Evolutionary conservation across 495 filamentous ascomycete species (phyloP).

Genomic region (Saxophila tyrrhenica): DNA sequence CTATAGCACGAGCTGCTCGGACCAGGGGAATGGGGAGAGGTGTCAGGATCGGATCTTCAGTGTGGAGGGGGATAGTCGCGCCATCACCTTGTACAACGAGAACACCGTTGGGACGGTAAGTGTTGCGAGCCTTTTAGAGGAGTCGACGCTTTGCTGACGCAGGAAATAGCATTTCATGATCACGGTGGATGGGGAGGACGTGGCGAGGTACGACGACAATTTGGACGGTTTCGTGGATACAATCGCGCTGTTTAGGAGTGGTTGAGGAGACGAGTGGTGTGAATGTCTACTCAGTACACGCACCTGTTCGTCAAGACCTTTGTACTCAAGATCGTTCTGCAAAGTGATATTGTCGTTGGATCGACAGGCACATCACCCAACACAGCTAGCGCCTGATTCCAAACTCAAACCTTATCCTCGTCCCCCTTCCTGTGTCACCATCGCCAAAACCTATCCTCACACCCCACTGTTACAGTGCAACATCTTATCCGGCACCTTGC

Average conservation of each 20-base stretch:
- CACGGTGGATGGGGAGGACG: slow-evolving; percentile 36
- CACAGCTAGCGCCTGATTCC: too few relatives aligned
- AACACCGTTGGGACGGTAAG: slow-evolving; percentile 44
- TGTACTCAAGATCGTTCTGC: too few relatives aligned
- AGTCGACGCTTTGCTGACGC: slow-evolving; percentile 14
- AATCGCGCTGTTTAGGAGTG: slow-evolving; percentile 34
- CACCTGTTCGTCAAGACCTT: too few relatives aligned
- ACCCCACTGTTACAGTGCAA: too few relatives aligned
- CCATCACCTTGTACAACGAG: slow-evolving; percentile 36
- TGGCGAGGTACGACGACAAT: slow-evolving; percentile 44
- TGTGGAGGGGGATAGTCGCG: slow-evolving; percentile 30
- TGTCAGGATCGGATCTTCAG: slow-evolving; percentile 56
- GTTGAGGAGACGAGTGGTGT: background rate
- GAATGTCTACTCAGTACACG: too few relatives aligned
- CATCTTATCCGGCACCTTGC: too few relatives aligned
- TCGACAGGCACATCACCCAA: too few relatives aligned
- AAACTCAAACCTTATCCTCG: too few relatives aligned
- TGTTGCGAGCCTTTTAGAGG: too few relatives aligned
- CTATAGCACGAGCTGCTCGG: slow-evolving; percentile 33
- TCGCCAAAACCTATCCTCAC: too few relatives aligned
- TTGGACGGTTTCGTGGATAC: slow-evolving; percentile 42
- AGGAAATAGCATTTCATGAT: slow-evolving; percentile 36
- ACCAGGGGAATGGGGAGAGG: slow-evolving; percentile 33
- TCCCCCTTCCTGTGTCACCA: too few relatives aligned
- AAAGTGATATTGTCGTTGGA: too few relatives aligned